phyloP scores from a whole-genome alignment of 2,329 filamentous ascomycete genomes.

The Pseudogymnoascus sp. region DNA sequence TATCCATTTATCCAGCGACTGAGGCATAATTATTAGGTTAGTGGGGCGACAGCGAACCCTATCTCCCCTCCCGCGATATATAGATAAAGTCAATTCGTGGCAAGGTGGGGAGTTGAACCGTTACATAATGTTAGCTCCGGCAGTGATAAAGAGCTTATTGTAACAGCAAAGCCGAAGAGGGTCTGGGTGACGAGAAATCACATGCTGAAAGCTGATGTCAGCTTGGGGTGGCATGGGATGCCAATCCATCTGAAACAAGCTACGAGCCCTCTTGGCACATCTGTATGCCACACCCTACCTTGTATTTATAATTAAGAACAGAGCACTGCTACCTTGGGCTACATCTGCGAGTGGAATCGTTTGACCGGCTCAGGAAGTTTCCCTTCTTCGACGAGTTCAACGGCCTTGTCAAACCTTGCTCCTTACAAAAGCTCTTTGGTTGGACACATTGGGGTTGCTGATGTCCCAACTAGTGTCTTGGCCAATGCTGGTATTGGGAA shows the following conservation, averaged over 20 bases:
- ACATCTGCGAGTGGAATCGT: constrained; percentile 5
- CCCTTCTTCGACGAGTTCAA: constrained; percentile 27
- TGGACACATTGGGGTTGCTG: constrained; percentile 21
- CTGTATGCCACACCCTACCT: not conserved
- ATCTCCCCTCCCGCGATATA: not conserved
- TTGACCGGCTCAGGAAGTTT: constrained; percentile 25
- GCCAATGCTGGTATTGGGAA: constrained; percentile 28
- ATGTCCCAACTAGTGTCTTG: constrained; percentile 26
- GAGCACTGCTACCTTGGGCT: not conserved
- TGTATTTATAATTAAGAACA: not conserved
- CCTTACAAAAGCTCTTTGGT: constrained; percentile 22
- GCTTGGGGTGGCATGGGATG: not conserved
- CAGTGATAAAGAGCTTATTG: not conserved
- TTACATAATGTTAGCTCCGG: not conserved
- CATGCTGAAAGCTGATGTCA: not conserved
- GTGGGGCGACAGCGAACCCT: not conserved
- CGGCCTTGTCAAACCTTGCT: constrained; percentile 13
- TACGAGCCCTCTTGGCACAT: not conserved
- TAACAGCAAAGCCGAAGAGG: not conserved
- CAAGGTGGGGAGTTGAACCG: not conserved
- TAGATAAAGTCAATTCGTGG: not conserved
- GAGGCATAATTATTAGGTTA: not conserved
- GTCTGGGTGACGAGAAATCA: not conserved
- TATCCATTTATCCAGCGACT: not conserved
- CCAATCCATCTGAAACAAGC: not conserved